Conservation (phyloP, 2,329 filamentous ascomycete species). For the Rhytidhysteron rufulum region DNA sequence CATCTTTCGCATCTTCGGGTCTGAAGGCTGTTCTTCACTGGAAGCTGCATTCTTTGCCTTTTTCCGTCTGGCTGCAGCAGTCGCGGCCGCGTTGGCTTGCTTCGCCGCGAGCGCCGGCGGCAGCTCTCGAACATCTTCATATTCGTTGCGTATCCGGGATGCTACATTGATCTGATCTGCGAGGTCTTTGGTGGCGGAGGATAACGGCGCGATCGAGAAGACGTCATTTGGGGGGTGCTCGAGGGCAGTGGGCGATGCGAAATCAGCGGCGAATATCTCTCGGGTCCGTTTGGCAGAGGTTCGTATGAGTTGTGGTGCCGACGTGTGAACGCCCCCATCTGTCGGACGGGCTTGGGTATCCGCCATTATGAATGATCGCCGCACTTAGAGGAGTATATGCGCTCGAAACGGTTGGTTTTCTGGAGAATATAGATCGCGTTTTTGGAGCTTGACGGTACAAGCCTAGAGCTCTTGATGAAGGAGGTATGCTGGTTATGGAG, state of each 20-base stretch:
- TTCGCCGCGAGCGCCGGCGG: constrained; percentile 76
- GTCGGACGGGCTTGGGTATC: no score
- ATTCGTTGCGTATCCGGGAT: constrained; percentile 67
- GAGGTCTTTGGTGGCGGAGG: constrained; percentile 41
- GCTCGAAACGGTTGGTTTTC: no score
- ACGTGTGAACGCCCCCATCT: no score
- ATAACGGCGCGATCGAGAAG: constrained; percentile 42
- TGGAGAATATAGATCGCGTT: no score
- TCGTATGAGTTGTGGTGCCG: constrained; percentile 34
- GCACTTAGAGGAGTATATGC: no score
- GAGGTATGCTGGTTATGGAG: no score
- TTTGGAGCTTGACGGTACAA: no score
- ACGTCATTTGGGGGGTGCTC: constrained; percentile 36
- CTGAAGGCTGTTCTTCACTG: constrained; percentile 46
- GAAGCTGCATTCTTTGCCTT: constrained; percentile 53
- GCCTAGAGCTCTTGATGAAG: no score
- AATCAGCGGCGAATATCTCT: constrained; percentile 52
- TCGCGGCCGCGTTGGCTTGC: constrained; percentile 60
- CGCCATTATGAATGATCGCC: no score
- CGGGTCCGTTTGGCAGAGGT: constrained; percentile 52
- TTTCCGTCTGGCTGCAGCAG: constrained; percentile 60
- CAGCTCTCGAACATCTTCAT: constrained; percentile 71
- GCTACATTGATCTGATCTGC: constrained; percentile 48
- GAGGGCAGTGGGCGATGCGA: constrained; percentile 41
- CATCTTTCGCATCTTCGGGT: constrained; percentile 60